Conservation (phyloP, 768 basidiomycete species). For the Termitomyces sp. region DNA sequence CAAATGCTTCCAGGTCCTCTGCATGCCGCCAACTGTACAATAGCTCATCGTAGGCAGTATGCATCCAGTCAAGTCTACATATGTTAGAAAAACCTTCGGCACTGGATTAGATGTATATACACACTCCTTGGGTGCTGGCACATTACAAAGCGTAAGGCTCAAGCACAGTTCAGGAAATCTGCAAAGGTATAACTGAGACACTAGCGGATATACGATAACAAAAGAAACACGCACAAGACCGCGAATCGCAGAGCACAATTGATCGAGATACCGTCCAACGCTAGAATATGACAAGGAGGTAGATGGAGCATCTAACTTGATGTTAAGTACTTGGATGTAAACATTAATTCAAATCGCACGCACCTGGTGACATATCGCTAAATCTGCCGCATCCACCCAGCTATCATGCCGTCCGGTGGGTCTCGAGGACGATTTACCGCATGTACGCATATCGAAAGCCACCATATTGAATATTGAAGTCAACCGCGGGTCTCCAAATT, state of each 20-base stretch:
- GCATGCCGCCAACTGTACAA: constrained; percentile 62
- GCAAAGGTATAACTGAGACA: not conserved
- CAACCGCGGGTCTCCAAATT: constrained; percentile 66
- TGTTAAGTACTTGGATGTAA: not conserved
- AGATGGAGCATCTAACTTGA: constrained; percentile 51
- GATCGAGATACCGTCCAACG: constrained; percentile 57
- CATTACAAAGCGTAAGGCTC: constrained; percentile 66
- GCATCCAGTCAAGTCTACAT: constrained; percentile 54
- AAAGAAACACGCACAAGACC: constrained; percentile 46
- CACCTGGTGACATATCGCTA: constrained; percentile 65
- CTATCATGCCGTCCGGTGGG: constrained; percentile 60
- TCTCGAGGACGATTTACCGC: constrained; percentile 54
- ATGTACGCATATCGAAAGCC: constrained; percentile 68
- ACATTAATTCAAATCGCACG: constrained; percentile 18
- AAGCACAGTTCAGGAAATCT: constrained; percentile 74
- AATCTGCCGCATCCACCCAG: constrained; percentile 79
- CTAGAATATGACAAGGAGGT: constrained; percentile 69
- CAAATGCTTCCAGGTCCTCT: constrained; percentile 62
- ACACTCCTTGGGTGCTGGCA: constrained; percentile 66
- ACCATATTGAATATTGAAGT: constrained; percentile 61
- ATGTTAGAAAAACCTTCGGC: constrained; percentile 2
- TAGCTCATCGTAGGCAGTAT: constrained; percentile 62
- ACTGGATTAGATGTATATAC: constrained; percentile 21
- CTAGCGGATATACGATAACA: not conserved
- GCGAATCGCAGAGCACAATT: constrained; percentile 63